Evolutionary conservation across 192 early-diverging fungal genomes (phyloP).

Genomic region (Coemansia sp.): DNA sequence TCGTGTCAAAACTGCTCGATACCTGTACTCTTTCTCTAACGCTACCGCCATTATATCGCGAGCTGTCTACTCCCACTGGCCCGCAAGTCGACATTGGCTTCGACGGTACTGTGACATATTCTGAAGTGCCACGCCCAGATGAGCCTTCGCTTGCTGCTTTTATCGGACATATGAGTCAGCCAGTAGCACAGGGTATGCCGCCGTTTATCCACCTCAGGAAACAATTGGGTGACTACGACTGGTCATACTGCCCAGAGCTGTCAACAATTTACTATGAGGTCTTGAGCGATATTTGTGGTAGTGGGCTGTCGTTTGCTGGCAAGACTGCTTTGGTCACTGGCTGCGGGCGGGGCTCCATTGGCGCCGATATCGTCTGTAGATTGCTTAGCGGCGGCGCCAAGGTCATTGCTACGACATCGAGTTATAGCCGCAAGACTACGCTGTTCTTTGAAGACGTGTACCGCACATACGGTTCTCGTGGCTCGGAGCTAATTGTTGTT

Average conservation of each 20-base stretch:
- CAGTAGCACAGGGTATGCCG: constrained; percentile 56
- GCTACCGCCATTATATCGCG: constrained; percentile 60
- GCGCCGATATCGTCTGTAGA: constrained; percentile 83
- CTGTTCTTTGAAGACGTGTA: constrained; percentile 90
- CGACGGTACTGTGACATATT: constrained; percentile 76
- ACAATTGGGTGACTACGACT: constrained; percentile 5
- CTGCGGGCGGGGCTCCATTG: constrained; percentile 87
- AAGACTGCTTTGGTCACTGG: constrained; percentile 87
- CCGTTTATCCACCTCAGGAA: constrained; percentile 12
- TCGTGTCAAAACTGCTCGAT: constrained; percentile 71
- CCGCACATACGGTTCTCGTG: constrained; percentile 83
- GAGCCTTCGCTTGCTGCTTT: constrained; percentile 82
- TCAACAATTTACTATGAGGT: constrained; percentile 78
- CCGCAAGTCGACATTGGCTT: constrained; percentile 76
- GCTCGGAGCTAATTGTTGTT: constrained; percentile 81
- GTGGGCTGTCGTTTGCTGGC: constrained; percentile 82
- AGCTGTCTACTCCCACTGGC: constrained; percentile 79
- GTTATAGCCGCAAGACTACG: constrained; percentile 77
- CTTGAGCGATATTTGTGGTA: constrained; percentile 66
- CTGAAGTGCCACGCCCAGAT: constrained; percentile 77
- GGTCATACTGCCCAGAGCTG: constrained; percentile 70
- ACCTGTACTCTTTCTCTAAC: constrained; percentile 26
- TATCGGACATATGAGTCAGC: constrained; percentile 70
- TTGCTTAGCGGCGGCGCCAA: constrained; percentile 88
- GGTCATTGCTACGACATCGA: constrained; percentile 86